These are phyloP conservation scores for Cryphonectria naterciae DNA, from an alignment of 2,329 filamentous ascomycete species.

Conservation along the genomic window DNA sequence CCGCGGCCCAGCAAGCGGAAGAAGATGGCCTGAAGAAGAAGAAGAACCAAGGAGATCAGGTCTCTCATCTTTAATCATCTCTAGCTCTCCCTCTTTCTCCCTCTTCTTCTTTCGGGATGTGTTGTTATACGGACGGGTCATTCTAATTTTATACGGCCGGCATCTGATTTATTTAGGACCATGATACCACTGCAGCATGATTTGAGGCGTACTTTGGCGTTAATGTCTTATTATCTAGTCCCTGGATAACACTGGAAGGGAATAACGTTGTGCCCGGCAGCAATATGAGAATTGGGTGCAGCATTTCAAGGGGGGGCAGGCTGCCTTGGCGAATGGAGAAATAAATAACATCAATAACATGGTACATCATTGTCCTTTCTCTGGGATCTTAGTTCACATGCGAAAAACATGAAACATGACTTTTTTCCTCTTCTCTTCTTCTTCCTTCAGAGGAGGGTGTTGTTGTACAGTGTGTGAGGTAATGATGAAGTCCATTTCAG, in stretches of 20 bases:
- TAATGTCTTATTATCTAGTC: background rate
- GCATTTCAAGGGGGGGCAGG: background rate
- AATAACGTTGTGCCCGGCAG: background rate
- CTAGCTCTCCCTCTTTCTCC: too few relatives aligned
- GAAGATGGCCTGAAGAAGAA: constrained; percentile 39
- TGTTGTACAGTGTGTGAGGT: too few relatives aligned
- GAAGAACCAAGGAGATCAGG: background rate
- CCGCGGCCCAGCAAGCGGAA: constrained; percentile 53
- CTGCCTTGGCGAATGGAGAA: background rate
- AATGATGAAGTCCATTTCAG: too few relatives aligned
- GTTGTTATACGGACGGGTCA: background rate
- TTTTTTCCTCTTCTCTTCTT: background rate
- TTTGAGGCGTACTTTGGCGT: background rate
- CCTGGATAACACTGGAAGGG: background rate
- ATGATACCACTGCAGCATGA: background rate
- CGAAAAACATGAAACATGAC: background rate
- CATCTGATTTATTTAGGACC: background rate
- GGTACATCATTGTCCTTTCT: background rate
- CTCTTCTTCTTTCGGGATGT: background rate
- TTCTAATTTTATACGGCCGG: background rate
- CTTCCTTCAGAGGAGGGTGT: background rate
- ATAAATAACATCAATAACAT: background rate
- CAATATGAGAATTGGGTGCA: background rate
- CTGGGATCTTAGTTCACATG: background rate
- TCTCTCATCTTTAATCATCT: background rate